phyloP scores from a whole-genome alignment of 257 asterid species.

The Linaria vulgaris region DNA sequence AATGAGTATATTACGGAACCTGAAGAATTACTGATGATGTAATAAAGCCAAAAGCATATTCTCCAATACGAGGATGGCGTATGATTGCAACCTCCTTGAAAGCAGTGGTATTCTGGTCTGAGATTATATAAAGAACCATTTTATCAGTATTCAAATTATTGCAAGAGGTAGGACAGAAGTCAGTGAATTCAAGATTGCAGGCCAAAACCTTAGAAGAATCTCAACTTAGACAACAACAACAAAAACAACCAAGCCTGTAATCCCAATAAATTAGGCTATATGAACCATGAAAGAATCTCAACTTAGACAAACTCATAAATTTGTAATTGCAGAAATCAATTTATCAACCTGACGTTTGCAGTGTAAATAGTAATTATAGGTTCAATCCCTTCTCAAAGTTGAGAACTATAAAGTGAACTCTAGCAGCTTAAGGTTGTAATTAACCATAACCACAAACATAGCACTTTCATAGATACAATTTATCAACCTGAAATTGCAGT shows the following conservation, averaged over 20 bases:
- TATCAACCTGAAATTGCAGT: not conserved
- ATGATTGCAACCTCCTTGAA: slow-evolving; percentile 94
- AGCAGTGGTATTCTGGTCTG: slow-evolving; percentile 89
- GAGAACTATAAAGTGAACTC: too few species aligned
- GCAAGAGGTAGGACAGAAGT: slow-evolving; percentile 6
- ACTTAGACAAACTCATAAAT: not conserved
- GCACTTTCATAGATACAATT: not conserved
- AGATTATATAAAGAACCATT: slow-evolving; percentile 22
- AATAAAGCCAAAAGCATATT: slow-evolving; percentile 86
- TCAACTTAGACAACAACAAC: too few species aligned
- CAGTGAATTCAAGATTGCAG: slow-evolving; percentile 14
- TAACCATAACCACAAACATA: too few species aligned
- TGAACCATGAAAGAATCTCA: slow-evolving; percentile 2
- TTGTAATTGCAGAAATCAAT: too few species aligned
- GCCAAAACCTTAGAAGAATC: slow-evolving; percentile 6
- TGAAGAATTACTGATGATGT: slow-evolving; percentile 84
- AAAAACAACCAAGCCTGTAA: too few species aligned
- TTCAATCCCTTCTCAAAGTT: too few species aligned
- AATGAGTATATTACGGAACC: slow-evolving; percentile 42
- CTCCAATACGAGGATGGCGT: slow-evolving; percentile 94
- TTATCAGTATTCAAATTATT: slow-evolving; percentile 16
- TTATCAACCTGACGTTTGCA: too few species aligned
- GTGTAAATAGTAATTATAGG: too few species aligned
- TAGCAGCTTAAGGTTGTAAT: too few species aligned
- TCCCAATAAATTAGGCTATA: too few species aligned